Percentiles rank a stretch among this genome's conserved stretches.
Evolutionary conservation across 352 stramenopile species (phyloP).

Genomic region (Phytophthora lateralis): DNA sequence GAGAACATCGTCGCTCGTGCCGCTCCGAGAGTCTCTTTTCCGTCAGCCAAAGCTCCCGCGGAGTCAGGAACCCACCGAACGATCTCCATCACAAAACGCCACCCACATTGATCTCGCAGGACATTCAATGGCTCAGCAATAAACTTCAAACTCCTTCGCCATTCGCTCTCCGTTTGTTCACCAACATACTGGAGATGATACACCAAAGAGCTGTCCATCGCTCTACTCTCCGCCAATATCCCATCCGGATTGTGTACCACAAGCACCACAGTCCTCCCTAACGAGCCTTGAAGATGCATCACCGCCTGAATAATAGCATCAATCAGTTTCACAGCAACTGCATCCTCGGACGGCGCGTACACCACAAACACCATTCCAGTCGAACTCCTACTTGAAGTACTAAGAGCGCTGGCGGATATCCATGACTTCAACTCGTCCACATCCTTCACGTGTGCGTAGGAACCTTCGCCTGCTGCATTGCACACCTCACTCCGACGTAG

Average conservation of each 20-base stretch:
- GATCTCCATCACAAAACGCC: conserved; percentile 65
- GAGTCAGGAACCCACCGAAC: conserved; percentile 26
- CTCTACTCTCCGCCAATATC: conserved; percentile 11
- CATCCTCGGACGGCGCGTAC: conserved; percentile 21
- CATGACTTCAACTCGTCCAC: conserved; percentile 13
- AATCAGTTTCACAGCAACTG: conserved; percentile 10
- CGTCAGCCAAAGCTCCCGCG: neutral
- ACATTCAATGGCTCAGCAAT: conserved; percentile 42
- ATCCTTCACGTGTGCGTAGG: conserved; percentile 17
- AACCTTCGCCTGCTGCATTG: neutral
- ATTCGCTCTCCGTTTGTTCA: conserved; percentile 2
- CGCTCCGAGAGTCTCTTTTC: conserved; percentile 6
- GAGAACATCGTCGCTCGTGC: conserved; percentile 36
- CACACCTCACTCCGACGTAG: conserved; percentile 12
- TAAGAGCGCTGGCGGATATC: neutral
- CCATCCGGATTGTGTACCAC: conserved; percentile 24
- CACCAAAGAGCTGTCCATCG: neutral
- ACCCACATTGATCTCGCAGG: conserved; percentile 52
- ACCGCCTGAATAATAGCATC: conserved; percentile 7
- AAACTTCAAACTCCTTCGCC: conserved; percentile 12
- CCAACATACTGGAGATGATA: conserved; percentile 10
- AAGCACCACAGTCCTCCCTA: conserved; percentile 12
- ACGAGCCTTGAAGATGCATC: neutral
- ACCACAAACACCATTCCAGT: conserved; percentile 25
- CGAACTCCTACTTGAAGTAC: neutral